Conservation (phyloP, 805 yeast genomes). For the Starmerella etchellsii region DNA sequence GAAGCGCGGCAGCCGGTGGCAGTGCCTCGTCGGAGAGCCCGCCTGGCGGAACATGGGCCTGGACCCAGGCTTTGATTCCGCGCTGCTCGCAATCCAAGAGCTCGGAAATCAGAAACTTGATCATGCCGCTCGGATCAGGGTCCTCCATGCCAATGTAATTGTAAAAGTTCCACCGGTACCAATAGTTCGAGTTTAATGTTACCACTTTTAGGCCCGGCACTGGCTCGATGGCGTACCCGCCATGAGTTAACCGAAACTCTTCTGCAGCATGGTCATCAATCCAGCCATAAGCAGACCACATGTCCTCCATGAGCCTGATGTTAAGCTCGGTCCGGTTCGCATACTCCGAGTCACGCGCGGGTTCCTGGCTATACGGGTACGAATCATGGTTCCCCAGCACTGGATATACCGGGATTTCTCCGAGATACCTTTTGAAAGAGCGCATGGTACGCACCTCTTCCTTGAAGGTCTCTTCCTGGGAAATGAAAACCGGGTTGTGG, state of each 20-base stretch:
- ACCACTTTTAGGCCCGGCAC: conserved; percentile 45
- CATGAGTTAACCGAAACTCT: conserved; percentile 38
- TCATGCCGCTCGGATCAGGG: conserved; percentile 51
- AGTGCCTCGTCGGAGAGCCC: conserved; percentile 42
- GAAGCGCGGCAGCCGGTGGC: conserved; percentile 47
- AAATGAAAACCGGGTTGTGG: conserved; percentile 41
- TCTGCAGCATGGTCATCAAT: conserved; percentile 27
- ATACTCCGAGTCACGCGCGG: conserved; percentile 39
- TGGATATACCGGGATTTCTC: conserved; percentile 45
- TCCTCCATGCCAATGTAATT: conserved; percentile 38
- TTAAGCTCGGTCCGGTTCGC: conserved; percentile 36
- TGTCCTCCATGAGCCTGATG: conserved; percentile 35
- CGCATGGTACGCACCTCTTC: conserved; percentile 43
- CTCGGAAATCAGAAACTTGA: conserved; percentile 49
- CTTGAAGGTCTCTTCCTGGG: conserved; percentile 36
- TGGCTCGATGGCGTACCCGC: conserved; percentile 49
- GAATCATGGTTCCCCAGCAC: conserved; percentile 62
- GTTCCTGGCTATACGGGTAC: conserved; percentile 59
- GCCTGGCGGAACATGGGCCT: conserved; percentile 52
- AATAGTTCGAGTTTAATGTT: conserved; percentile 53
- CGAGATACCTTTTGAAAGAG: conserved; percentile 40
- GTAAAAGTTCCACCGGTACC: conserved; percentile 52
- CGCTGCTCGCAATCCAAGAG: conserved; percentile 44
- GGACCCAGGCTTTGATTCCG: conserved; percentile 59
- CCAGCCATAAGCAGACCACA: conserved; percentile 38